Base-by-base conservation (phyloP, 306 rosid genomes). In the Rubus parviflorus region DNA sequence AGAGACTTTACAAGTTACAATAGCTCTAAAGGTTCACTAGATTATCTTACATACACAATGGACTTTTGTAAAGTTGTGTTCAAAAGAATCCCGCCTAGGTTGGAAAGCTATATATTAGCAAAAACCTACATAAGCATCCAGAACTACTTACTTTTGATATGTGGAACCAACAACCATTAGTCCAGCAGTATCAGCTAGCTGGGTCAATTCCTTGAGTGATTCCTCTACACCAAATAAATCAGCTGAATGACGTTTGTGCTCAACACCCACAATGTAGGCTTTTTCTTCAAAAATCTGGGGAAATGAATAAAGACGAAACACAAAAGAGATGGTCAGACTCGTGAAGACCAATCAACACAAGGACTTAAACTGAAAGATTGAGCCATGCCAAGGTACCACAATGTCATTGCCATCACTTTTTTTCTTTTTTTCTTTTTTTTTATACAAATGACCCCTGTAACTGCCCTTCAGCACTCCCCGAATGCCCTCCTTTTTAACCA, bases 181-280 rank as follows among this genome's bases (percentile, higher is more conserved):
- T 40, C 99, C 99, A 60, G 97, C 97, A 51, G 99, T 92, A 85
- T 95, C 97, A 77, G 99, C 97, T 66, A 95, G 82, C 81, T 95
- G 99, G 71, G 75, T 84, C 86, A 92, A 75, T 77, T 95, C 97
- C 70, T 86, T 87, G 30, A 92, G 85, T 23, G 99, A 95, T 67
- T 95, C 94, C 35, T 92, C 88, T 8, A 85, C 83, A 45, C 92
- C 89, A 79, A 95, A 90, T 37, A 76, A 83, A 82, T 89, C 83
- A 65, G 80, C 80, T 4, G 45, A 64, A 60, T 83, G 85, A 6
- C 89, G 90, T 83, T 89, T 95, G 42, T 89, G 87, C 81, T 92
- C 96, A 63, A 92, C 96, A 4, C 97, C 97, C 4, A 95, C 96
- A 52, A 95, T 83, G 77, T 92, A 95, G 4, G 97, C 89, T 79